These are phyloP conservation scores for Rhododendron ovatum DNA, from an alignment of 148 eudicot genomes.

Conservation along the genomic window DNA sequence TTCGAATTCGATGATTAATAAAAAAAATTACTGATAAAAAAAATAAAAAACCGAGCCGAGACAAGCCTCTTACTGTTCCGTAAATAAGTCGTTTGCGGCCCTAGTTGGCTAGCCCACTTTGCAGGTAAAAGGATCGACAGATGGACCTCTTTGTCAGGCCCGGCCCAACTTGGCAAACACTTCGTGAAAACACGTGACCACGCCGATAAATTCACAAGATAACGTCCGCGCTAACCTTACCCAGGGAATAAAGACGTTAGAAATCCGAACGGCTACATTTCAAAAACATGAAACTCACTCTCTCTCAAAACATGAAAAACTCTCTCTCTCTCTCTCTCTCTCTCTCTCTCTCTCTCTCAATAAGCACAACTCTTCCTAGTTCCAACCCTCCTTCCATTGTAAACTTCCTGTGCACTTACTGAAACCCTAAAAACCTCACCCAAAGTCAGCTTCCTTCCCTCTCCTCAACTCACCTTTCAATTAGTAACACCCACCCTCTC, in stretches of 20 bases:
- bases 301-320: no score
- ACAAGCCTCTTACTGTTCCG: no score
- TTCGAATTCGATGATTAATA: no score
- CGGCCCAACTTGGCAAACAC: neutral
- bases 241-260: conserved; percentile 6
- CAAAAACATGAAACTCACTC: no score
- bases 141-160: neutral
- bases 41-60: no score
- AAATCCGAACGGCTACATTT: neutral
- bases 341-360: neutral
- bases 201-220: neutral
- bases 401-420: neutral
- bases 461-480: neutral
- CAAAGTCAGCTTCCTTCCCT: conserved; percentile 9
- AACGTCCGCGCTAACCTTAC: neutral
- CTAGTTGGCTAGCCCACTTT: neutral
- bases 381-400: neutral
- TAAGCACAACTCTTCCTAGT: neutral
- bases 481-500: neutral
- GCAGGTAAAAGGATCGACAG: neutral
- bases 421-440: neutral
- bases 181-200: neutral
- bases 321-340: neutral
- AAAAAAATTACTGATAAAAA: no score
- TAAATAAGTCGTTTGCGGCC: neutral